Evolutionary conservation across 371 early-diverging fungal genomes (phyloP).

Genomic region (Batrachochytrium dendrobatidis): DNA sequence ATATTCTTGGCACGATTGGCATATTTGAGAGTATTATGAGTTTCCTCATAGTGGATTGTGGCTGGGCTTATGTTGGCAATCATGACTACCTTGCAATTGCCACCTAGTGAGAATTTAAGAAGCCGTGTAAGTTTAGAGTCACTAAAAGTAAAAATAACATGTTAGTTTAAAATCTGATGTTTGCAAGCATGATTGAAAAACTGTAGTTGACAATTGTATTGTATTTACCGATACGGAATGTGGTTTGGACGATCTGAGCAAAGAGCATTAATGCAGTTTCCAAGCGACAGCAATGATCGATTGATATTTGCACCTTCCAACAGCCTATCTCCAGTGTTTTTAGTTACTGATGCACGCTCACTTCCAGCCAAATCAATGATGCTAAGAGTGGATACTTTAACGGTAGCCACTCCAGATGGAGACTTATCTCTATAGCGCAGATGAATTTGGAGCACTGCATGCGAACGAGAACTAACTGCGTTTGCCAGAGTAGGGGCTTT

Average conservation of each 20-base stretch:
- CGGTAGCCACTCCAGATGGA: no score
- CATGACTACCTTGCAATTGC: conserved; percentile 79
- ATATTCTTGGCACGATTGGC: conserved; percentile 77
- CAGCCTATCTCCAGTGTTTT: conserved; percentile 57
- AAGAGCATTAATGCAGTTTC: conserved; percentile 89
- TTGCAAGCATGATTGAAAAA: conserved; percentile 51
- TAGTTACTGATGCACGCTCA: background rate
- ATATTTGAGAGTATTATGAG: conserved; percentile 83
- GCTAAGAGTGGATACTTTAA: conserved; percentile 12
- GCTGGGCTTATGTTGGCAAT: conserved; percentile 75
- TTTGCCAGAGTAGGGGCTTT: conserved; percentile 72
- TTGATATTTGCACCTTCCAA: conserved; percentile 69
- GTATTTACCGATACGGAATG: conserved; percentile 69
- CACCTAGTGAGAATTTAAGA: conserved; percentile 71
- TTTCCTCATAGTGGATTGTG: conserved; percentile 67
- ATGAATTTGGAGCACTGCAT: conserved; percentile 85
- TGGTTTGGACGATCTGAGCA: conserved; percentile 13
- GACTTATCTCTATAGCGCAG: no score
- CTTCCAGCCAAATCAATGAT: conserved; percentile 43
- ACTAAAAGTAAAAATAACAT: no score
- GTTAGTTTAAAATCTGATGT: conserved; percentile 63
- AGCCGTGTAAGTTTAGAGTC: conserved; percentile 85
- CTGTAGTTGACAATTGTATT: conserved; percentile 80
- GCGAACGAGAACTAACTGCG: conserved; percentile 70
- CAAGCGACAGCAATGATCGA: conserved; percentile 72